A percentile compares a stretch with the other conserved stretches of the same genome.
Conservation (phyloP, 768 basidiomycete species). For the Gyrodon lividus region DNA sequence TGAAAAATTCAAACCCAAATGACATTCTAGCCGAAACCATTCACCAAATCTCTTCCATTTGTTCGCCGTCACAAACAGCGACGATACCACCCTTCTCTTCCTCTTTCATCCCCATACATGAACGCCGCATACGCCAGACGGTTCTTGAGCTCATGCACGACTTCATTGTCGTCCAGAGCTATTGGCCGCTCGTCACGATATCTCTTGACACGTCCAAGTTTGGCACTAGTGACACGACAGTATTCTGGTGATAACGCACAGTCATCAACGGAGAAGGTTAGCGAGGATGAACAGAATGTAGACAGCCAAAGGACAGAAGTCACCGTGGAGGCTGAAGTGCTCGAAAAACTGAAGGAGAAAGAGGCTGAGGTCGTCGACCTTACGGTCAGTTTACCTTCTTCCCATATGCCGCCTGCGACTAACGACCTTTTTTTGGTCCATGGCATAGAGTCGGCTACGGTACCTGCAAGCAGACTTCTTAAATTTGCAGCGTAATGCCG, state of each 20-base stretch:
- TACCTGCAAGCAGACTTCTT: constrained; percentile 95
- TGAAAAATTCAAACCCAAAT: constrained; percentile 4
- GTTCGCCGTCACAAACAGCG: constrained; percentile 3
- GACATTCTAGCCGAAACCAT: not conserved
- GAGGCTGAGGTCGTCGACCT: constrained; percentile 81
- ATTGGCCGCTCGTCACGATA: constrained; percentile 39
- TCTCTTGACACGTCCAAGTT: constrained; percentile 22
- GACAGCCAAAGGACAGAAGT: constrained; percentile 19
- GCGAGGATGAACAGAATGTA: constrained; percentile 14
- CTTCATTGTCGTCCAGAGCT: constrained; percentile 51
- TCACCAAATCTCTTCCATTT: not conserved
- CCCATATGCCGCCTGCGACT: not conserved
- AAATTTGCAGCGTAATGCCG: constrained; percentile 90
- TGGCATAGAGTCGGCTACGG: constrained; percentile 75
- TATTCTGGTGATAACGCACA: constrained; percentile 59
- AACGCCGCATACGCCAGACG: constrained; percentile 50
- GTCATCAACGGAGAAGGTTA: constrained; percentile 21
- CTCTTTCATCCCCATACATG: constrained; percentile 37
- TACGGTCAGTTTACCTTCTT: constrained; percentile 53
- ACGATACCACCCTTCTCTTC: not conserved
- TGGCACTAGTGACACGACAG: constrained; percentile 36
- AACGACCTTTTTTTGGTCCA: constrained; percentile 8
- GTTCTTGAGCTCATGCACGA: constrained; percentile 57
- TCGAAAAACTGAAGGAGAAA: constrained; percentile 71
- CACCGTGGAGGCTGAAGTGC: constrained; percentile 38